Base-by-base conservation (phyloP, 2,329 filamentous ascomycete genomes). In the Aureobasidium sp. region DNA sequence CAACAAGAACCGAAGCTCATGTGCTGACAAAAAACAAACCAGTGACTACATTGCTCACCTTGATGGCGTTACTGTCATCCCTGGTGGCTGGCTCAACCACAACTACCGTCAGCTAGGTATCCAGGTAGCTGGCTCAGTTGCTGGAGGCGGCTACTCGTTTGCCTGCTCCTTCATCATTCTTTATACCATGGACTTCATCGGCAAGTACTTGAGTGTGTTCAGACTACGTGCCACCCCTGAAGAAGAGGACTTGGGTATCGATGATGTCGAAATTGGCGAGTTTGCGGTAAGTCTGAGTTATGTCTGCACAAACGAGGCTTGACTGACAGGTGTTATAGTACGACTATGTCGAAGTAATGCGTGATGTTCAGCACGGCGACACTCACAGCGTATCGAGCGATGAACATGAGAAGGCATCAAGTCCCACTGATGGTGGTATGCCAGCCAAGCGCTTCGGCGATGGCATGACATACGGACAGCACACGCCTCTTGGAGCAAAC, bases 251-350 rank as follows among this genome's bases (percentile, higher is more conserved):
- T 79, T 91, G 45, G 91, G 91, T 67, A 91, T 95, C 64, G 91
- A 96, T 70, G 91, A 96, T 69, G 87, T 89, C 27, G 91, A 96
- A 76, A 90, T 96, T 70, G 91, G 91, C 73, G 91, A 96, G 78
- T 96, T 94, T 73, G 91, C 90, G n/a, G 81, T 83, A 79, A 73
- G 80, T 78, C 47, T 14, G 8, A 22, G 5, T 25, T 17, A 7
- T 14, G 6, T 22, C 41, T 22, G 1, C 11, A 20, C 11, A 25
- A 11, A 15, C 0, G 15, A 22, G 12, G 36, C 31, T 22, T 2
- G 9, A 45, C 59, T 45, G 5, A 47, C 31, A 48, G 6, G 22
- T 20, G 14, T 41, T 11, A 51, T 65, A 82, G 78, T 96, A 96
- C 74, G 91, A 96, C 75, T 96, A 95, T 69, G 90, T 96, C 67